Conservation (phyloP, 331 rosid genomes). For the Acacia pycnantha region DNA sequence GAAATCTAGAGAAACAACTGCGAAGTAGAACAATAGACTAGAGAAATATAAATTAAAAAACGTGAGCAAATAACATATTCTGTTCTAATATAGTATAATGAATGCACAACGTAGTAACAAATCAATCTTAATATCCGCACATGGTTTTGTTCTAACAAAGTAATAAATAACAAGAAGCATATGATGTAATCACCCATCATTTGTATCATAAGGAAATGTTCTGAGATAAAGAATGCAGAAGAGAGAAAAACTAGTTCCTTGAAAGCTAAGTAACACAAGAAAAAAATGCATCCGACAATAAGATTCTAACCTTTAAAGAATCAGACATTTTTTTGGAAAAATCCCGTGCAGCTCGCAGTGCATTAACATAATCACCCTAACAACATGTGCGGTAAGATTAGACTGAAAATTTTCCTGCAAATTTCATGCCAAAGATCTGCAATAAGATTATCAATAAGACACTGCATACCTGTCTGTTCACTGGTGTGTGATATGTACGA, state of each 20-base stretch:
- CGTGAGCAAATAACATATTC: neutral
- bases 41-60: neutral
- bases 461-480: slow-evolving; percentile 74
- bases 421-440: slow-evolving; percentile 24
- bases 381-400: slow-evolving; percentile 34
- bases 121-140: neutral
- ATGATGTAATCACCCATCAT: neutral
- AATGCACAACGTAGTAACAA: neutral
- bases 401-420: slow-evolving; percentile 2
- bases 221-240: neutral
- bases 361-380: slow-evolving; percentile 88
- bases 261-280: neutral
- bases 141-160: neutral
- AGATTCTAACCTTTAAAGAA: slow-evolving; percentile 67
- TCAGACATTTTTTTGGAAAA: slow-evolving; percentile 71
- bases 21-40: neutral
- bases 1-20: neutral
- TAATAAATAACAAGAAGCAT: neutral
- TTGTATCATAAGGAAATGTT: neutral
- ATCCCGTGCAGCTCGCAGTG: slow-evolving; percentile 85
- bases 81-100: neutral
- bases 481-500: slow-evolving; percentile 95
- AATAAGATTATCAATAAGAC: slow-evolving; percentile 27
- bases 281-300: slow-evolving; percentile 14
- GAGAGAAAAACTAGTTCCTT: neutral